These are phyloP conservation scores for Aspergillus aculeatus DNA, from an alignment of 2,329 filamentous ascomycete genomes.

Conservation along the genomic window DNA sequence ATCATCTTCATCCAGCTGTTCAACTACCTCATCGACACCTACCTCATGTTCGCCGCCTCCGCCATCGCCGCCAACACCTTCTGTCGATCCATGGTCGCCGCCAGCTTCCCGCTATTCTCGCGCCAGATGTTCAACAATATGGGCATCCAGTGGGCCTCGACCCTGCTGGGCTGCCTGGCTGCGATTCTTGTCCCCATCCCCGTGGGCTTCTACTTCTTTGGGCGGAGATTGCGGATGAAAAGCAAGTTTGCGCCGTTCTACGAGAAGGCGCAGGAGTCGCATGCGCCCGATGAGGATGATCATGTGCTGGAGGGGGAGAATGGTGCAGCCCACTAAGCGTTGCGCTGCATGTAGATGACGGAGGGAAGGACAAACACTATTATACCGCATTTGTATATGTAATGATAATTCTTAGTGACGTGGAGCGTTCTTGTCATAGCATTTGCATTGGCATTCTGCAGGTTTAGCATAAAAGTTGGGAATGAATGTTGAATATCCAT, in stretches of 20 bases:
- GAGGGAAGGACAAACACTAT: neutral
- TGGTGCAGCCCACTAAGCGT: neutral
- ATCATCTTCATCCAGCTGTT: conserved; percentile 58
- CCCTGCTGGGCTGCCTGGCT: conserved; percentile 38
- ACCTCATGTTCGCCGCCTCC: conserved; percentile 54
- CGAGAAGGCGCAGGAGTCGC: conserved; percentile 8
- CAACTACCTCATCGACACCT: conserved; percentile 61
- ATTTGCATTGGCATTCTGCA: neutral
- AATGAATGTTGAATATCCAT: neutral
- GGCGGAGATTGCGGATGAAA: conserved; percentile 22
- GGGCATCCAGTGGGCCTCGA: conserved; percentile 40
- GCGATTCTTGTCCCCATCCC: conserved; percentile 39
- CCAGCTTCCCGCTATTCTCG: conserved; percentile 55
- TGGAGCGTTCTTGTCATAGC: neutral
- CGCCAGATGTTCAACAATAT: conserved; percentile 53
- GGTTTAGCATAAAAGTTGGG: neutral
- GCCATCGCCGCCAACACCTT: conserved; percentile 58
- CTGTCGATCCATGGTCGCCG: conserved; percentile 45
- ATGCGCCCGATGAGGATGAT: conserved; percentile 25
- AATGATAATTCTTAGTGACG: neutral
- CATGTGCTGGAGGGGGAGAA: neutral
- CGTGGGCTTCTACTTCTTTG: conserved; percentile 30
- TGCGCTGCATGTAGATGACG: neutral
- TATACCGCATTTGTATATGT: neutral
- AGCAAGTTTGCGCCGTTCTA: conserved; percentile 13